These are phyloP conservation scores for Xylariaceae sp. DNA, from an alignment of 2,329 filamentous ascomycete genomes.

Conservation along the genomic window DNA sequence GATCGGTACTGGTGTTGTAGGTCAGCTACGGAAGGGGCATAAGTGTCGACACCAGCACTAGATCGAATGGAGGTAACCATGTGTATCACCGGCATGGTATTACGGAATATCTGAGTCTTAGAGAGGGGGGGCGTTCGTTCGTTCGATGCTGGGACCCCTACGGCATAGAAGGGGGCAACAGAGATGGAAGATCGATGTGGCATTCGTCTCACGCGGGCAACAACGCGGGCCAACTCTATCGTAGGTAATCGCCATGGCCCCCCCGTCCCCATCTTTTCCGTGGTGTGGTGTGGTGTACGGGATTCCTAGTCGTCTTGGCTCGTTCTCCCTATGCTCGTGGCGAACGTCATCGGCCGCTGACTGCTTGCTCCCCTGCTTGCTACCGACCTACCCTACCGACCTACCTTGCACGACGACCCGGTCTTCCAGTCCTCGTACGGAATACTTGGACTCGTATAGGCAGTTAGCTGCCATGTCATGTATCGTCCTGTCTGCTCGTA, in stretches of 20 bases:
- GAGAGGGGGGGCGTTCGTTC: background rate
- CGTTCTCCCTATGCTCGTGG: background rate
- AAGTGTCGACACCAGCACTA: background rate
- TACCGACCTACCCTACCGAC: too few species aligned
- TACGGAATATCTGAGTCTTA: background rate
- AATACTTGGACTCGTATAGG: too few species aligned
- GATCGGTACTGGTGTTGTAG: background rate
- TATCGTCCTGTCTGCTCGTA: too few species aligned
- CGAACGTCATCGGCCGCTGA: background rate
- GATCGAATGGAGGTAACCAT: background rate
- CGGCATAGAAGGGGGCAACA: background rate
- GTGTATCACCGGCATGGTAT: background rate
- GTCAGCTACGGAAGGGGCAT: background rate
- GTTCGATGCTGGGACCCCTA: background rate
- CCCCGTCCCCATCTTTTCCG: background rate
- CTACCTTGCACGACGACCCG: too few species aligned
- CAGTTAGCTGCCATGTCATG: too few species aligned
- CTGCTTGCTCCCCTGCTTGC: background rate
- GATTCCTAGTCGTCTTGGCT: background rate
- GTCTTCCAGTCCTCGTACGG: background rate
- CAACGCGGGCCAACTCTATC: background rate
- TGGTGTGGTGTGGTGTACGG: background rate
- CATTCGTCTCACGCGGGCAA: background rate
- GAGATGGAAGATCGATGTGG: background rate
- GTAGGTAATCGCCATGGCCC: background rate